Evolutionary conservation across 1,284 basidiomycete species (phyloP).

Genomic region (Sphaerobolus stellatus): DNA sequence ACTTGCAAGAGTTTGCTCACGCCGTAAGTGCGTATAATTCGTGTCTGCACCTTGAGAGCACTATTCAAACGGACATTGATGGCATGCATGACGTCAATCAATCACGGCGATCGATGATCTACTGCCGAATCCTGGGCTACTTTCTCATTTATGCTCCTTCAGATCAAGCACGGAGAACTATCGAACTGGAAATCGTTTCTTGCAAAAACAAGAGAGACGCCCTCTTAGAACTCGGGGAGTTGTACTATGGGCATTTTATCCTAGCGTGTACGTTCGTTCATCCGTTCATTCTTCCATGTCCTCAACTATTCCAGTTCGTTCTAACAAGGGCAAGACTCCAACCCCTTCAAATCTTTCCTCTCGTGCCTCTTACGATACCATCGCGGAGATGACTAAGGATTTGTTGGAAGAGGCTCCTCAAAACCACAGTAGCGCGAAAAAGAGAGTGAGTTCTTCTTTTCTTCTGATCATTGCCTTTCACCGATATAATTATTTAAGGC

Average conservation of each 20-base stretch:
- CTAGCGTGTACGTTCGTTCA: not conserved
- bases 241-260: not conserved
- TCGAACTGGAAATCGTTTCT: not conserved
- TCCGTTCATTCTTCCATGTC: not conserved
- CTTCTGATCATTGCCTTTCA: not conserved
- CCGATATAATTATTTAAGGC: conserved; percentile 17
- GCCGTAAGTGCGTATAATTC: no score
- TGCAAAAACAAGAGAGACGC: not conserved
- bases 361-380: not conserved
- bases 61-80: no score
- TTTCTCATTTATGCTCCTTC: not conserved
- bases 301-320: not conserved
- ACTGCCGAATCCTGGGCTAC: not conserved
- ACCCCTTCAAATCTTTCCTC: not conserved
- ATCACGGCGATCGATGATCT: no score
- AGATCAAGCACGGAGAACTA: not conserved
- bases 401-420: not conserved
- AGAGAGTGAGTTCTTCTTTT: not conserved
- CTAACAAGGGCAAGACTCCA: not conserved
- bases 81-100: no score
- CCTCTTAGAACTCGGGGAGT: not conserved
- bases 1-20: no score
- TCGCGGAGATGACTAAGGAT: not conserved
- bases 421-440: not conserved
- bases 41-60: no score